Conservation (phyloP, 2,329 filamentous ascomycete genomes). For the Arthrobotrys musiformis region DNA sequence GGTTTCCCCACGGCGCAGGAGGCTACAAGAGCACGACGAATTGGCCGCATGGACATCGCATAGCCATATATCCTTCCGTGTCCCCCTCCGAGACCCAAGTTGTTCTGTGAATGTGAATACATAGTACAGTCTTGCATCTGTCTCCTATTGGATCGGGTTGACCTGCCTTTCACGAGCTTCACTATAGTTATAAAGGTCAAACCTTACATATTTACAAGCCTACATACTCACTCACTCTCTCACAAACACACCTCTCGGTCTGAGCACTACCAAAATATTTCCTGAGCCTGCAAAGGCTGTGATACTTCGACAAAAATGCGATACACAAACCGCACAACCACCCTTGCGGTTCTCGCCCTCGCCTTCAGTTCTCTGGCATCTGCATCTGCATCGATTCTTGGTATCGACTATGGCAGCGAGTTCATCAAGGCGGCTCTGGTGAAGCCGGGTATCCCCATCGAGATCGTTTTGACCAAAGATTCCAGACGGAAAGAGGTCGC, state of each 20-base stretch:
- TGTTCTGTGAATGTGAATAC: background rate
- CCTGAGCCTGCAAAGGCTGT: slow-evolving; percentile 50
- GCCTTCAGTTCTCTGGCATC: slow-evolving; percentile 70
- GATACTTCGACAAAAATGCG: slow-evolving; percentile 55
- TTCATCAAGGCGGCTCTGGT: slow-evolving; percentile 97
- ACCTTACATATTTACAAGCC: background rate
- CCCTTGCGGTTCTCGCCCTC: slow-evolving; percentile 68
- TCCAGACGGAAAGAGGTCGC: slow-evolving; percentile 94
- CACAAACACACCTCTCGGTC: too few relatives aligned
- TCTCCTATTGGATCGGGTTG: slow-evolving; percentile 47
- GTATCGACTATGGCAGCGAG: slow-evolving; percentile 93
- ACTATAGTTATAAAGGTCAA: background rate
- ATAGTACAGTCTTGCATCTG: background rate
- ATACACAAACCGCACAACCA: slow-evolving; percentile 61
- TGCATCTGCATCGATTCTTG: slow-evolving; percentile 80
- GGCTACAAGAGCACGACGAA: slow-evolving; percentile 54
- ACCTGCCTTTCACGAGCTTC: slow-evolving; percentile 28
- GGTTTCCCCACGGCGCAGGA: slow-evolving; percentile 16
- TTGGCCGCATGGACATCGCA: slow-evolving; percentile 47
- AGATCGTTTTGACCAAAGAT: slow-evolving; percentile 97
- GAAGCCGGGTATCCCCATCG: slow-evolving; percentile 94
- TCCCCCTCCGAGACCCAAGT: slow-evolving; percentile 2
- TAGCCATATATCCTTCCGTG: slow-evolving; percentile 18
- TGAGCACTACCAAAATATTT: slow-evolving; percentile 23
- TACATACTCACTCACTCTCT: too few relatives aligned